A percentile compares a stretch with the other conserved stretches of the same genome.
Evolutionary conservation across 495 filamentous ascomycete genomes (phyloP).

Genomic region (Neurospora intermedia): DNA sequence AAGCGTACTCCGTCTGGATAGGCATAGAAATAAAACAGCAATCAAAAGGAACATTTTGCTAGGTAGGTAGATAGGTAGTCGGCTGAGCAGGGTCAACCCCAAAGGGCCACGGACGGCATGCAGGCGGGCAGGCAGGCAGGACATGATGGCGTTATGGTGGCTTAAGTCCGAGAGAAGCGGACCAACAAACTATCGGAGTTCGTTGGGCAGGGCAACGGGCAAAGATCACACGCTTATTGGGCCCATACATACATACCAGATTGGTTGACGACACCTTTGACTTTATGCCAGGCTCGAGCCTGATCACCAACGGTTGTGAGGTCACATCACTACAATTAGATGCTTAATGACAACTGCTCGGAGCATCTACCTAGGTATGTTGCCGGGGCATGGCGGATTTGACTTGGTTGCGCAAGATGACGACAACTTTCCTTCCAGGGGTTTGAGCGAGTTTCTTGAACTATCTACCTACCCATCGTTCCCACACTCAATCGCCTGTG

Average conservation of each 20-base stretch:
- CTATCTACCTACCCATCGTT: background rate
- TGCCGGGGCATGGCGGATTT: background rate
- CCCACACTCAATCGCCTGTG: no score
- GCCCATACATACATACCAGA: background rate
- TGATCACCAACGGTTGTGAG: background rate
- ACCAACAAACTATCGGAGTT: background rate
- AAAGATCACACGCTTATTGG: background rate
- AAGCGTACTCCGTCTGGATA: background rate
- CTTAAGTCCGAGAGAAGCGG: background rate
- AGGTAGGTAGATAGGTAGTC: background rate
- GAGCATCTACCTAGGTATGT: background rate
- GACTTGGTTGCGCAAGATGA: background rate
- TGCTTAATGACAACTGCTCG: no score
- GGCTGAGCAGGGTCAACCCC: background rate
- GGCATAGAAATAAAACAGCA: background rate
- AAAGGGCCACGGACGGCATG: background rate
- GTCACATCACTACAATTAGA: no score
- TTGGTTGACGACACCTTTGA: background rate
- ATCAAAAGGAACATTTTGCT: background rate
- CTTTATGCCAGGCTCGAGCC: background rate
- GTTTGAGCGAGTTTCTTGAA: background rate
- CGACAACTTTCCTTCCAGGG: background rate
- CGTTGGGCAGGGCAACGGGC: background rate
- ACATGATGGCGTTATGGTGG: background rate
- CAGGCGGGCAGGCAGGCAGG: background rate